These are phyloP conservation scores for Galerina sulciceps DNA, from an alignment of 768 basidiomycete species.

Conservation along the genomic window DNA sequence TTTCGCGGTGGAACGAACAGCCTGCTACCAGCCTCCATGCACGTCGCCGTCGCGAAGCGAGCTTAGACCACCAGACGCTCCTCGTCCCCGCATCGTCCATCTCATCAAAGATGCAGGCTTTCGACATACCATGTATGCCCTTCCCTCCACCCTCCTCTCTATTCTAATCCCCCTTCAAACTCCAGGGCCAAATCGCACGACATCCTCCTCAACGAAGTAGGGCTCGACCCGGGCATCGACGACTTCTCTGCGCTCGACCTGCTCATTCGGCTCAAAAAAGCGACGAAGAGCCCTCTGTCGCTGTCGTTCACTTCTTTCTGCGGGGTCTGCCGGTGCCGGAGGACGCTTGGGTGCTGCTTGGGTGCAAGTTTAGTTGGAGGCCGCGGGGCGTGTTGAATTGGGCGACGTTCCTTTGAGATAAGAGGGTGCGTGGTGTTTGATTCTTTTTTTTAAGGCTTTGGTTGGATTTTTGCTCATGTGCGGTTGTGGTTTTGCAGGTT, in stretches of 20 bases:
- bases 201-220: conserved; percentile 87
- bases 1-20: conserved; percentile 41
- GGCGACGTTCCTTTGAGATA: conserved; percentile 66
- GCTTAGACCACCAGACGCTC: conserved; percentile 71
- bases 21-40: conserved; percentile 78
- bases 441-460: neutral
- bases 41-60: conserved; percentile 71
- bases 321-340: conserved; percentile 89
- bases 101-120: conserved; percentile 70
- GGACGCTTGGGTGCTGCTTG: conserved; percentile 64
- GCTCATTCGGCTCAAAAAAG: conserved; percentile 50
- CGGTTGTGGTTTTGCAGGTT: neutral
- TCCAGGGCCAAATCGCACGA: conserved; percentile 59
- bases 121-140: conserved; percentile 64
- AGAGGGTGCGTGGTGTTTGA: conserved; percentile 48
- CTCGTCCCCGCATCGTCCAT: conserved; percentile 93
- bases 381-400: conserved; percentile 85
- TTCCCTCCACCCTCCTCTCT: no score
- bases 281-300: conserved; percentile 62
- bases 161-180: no score
- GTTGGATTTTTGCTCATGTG: neutral
- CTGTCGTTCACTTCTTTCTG: conserved; percentile 88
- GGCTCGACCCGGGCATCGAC: conserved; percentile 88
- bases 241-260: conserved; percentile 85
- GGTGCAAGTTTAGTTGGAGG: conserved; percentile 96